Evolutionary conservation across 257 asterid species (phyloP).

Genomic region (Primulina tabacum): DNA sequence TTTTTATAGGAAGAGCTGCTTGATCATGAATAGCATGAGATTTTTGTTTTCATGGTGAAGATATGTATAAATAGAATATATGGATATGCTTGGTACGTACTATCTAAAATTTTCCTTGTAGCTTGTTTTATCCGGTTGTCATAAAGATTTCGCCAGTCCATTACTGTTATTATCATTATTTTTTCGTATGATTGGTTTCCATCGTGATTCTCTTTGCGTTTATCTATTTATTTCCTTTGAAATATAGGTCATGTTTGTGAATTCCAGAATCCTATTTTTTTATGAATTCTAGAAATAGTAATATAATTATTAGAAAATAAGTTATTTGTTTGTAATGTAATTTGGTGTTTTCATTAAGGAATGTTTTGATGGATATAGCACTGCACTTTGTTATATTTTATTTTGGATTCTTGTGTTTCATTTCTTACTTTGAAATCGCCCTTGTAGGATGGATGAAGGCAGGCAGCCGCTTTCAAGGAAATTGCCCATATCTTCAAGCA

Average conservation of each 20-base stretch:
- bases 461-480: conserved; percentile 92
- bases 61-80: background rate
- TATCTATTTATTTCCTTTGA: background rate
- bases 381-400: background rate
- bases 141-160: background rate
- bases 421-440: conserved; percentile 22
- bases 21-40: background rate
- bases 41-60: background rate
- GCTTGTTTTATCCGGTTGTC: background rate
- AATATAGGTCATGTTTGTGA: background rate
- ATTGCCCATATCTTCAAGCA: conserved; percentile 79
- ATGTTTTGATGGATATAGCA: too few species aligned
- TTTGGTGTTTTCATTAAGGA: background rate
- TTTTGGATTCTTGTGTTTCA: conserved; percentile 4
- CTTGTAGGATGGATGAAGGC: conserved; percentile 88
- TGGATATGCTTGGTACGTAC: background rate
- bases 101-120: background rate
- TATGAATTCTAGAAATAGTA: too few species aligned
- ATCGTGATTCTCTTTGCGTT: background rate
- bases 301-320: too few species aligned
- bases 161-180: background rate
- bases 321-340: background rate
- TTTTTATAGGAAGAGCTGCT: background rate
- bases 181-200: background rate
- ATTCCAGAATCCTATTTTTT: background rate